Conservation (phyloP, 2,329 filamentous ascomycete genomes). For the Cercospora sp. region DNA sequence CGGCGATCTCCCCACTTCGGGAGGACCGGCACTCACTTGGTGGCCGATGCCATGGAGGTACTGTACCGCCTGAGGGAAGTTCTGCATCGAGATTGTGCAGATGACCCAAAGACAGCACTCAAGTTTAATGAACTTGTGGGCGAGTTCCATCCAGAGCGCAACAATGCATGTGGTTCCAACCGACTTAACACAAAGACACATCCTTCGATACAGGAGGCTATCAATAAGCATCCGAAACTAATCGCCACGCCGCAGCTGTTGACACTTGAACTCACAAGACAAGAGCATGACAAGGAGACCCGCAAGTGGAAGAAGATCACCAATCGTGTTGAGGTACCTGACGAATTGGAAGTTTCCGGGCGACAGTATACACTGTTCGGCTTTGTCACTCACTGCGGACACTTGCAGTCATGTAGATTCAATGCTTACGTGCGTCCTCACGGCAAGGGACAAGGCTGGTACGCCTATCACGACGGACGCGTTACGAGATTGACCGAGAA, state of each 20-base stretch:
- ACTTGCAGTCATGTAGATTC: constrained; percentile 60
- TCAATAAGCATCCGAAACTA: constrained; percentile 37
- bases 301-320: constrained; percentile 60
- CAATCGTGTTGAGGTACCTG: constrained; percentile 58
- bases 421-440: constrained; percentile 61
- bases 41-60: constrained; percentile 32
- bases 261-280: constrained; percentile 57
- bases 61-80: constrained; percentile 25
- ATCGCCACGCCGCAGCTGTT: constrained; percentile 39
- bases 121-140: constrained; percentile 33
- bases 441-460: constrained; percentile 59
- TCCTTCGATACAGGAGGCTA: constrained; percentile 45
- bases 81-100: constrained; percentile 2
- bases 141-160: constrained; percentile 23
- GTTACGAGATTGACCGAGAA: constrained; percentile 60
- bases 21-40: constrained; percentile 1
- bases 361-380: constrained; percentile 59
- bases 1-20: constrained; percentile 27
- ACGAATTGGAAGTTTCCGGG: constrained; percentile 52
- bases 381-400: constrained; percentile 61
- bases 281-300: constrained; percentile 55
- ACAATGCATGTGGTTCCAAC: constrained; percentile 29
- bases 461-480: constrained; percentile 55
- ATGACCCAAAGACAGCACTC: constrained; percentile 12
- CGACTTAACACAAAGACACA: constrained; percentile 36